Base-by-base conservation (phyloP, 495 filamentous ascomycete genomes). In the Penicillium verhagenii region DNA sequence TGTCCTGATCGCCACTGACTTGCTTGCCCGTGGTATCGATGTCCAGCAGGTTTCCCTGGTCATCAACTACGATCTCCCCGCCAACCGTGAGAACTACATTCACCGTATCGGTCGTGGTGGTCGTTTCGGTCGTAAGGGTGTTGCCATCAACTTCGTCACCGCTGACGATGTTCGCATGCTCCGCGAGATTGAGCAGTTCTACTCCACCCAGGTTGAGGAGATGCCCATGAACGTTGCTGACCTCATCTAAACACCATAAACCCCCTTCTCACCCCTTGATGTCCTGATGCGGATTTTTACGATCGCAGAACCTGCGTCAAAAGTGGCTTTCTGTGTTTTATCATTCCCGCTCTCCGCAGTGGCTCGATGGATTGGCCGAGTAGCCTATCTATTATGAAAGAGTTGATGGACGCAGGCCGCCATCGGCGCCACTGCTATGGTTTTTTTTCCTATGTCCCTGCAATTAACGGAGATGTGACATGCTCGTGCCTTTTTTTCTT, bases 61-160 rank as follows among this genome's bases (percentile, higher is more conserved):
- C 78, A 98, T 98, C 84, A 98, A 98, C 84, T 98, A 98, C 78
- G 94, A 98, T 73, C 82, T 98, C 16, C 94, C 94, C 51, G 89
- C 90, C 74, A 98, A 98, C 81, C 91, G 94, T 70, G 94, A 98
- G 80, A 98, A 98, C 83, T 98, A 98, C 87, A 98, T 98, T 77
- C 94, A 98, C 79, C 87, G 94, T 65, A 98, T 98, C 69, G 94
- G 94, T 81, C 92, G 94, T 81, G 91, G 92, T 74, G 94, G 94
- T 75, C 91, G 94, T 82, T 98, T 98, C 79, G 94, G 94, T 73
- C 90, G 94, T 71, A 98, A 98, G 84, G 94, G 94, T 87, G 94
- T 98, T 73, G 95, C 94, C 62, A 98, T 98, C 83, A 98, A 98
- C 87, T 98, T 98, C 76, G 94, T 98, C 71, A 98, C 95, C 52